Base-by-base conservation (phyloP, 2,329 filamentous ascomycete species). In the Colletotrichum sp. region DNA sequence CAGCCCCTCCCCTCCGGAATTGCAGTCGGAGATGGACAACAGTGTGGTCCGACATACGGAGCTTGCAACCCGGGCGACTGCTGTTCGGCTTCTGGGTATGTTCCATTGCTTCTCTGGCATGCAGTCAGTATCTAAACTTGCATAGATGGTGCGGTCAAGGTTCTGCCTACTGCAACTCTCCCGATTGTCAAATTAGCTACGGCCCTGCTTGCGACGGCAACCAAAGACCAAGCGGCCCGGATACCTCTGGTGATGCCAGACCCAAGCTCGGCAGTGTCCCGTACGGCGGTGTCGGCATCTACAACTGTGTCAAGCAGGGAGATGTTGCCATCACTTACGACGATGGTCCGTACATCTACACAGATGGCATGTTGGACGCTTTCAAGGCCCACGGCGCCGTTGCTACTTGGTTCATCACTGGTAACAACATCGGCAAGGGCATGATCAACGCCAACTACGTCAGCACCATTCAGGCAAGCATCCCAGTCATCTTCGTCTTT, bases 351-450 rank as follows among this genome's bases (percentile, higher is more conserved):
- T 82, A 81, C 56, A 28, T 78, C 8, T 85, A 84, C 74, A 87
- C 85, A 0, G 64, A 28, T 2, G 77, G 78, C 9, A 77, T 87
- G 10, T 76, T 87, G 8, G 82, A 86, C 66, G 77, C 81, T 8
- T 78, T 87, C 77, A 85, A 81, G 32, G 64, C 62, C 0, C 79
- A 82, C 58, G 77, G 77, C 12, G 82, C 81, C 18, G 82, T 80
- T 28, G 84, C 83, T 8, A 87, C 83, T 2, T 86, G 83, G 75
- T 86, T 84, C 76, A 80, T 84, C 48, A 82, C 80, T n/a, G 82
- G 80, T 16, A 80, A 82, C 77, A 83, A 83, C 55, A 77, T 79
- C n/a, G 80, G 80, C 62, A 83, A 84, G 77, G 83, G 83, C 1
- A 73, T 79, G 66, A 85, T 86, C 65, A 80, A 85, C 68, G 79